Percentiles rank a stretch among this genome's conserved stretches.
Conservation (phyloP, 2,329 filamentous ascomycete species). For the Trichoderma sp. region DNA sequence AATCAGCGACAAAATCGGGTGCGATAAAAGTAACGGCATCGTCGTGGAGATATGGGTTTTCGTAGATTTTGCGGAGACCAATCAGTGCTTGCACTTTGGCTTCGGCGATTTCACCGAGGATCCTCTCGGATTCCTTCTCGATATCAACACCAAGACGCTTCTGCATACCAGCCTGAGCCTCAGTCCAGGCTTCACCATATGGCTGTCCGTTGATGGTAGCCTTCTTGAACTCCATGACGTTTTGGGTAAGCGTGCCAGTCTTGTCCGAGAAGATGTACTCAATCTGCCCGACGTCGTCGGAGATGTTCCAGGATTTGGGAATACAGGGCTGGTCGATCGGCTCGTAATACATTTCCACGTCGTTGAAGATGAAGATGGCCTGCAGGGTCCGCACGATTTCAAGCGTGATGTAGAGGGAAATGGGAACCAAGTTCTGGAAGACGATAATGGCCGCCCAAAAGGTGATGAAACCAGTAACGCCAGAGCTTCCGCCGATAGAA, state of each 20-base stretch:
- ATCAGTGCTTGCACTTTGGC: conserved; percentile 73
- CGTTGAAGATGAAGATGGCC: conserved; percentile 96
- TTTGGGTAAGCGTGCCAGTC: conserved; percentile 93
- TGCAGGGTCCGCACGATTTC: conserved; percentile 94
- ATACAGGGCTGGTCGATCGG: conserved; percentile 91
- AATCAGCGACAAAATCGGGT: conserved; percentile 82
- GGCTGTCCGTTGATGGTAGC: conserved; percentile 93
- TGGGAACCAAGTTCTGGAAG: conserved; percentile 98
- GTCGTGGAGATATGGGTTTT: conserved; percentile 89
- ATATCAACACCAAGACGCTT: conserved; percentile 86
- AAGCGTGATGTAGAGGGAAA: conserved; percentile 95
- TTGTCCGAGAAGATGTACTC: conserved; percentile 99
- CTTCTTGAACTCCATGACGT: conserved; percentile 99
- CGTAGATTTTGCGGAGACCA: conserved; percentile 72
- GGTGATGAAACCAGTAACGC: conserved; percentile 87
- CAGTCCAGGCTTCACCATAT: conserved; percentile 97
- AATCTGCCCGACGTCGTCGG: conserved; percentile 95
- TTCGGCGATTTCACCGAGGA: conserved; percentile 74
- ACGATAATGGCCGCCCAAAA: conserved; percentile 95
- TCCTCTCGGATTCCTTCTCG: conserved; percentile 73
- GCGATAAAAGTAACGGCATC: conserved; percentile 91
- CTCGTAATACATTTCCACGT: conserved; percentile 96
- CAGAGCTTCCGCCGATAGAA: conserved; percentile 72
- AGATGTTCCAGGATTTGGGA: conserved; percentile 98
- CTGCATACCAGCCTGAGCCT: conserved; percentile 95